These are phyloP conservation scores for Saprolegnia diclina DNA, from an alignment of 352 stramenopile genomes.

Conservation along the genomic window DNA sequence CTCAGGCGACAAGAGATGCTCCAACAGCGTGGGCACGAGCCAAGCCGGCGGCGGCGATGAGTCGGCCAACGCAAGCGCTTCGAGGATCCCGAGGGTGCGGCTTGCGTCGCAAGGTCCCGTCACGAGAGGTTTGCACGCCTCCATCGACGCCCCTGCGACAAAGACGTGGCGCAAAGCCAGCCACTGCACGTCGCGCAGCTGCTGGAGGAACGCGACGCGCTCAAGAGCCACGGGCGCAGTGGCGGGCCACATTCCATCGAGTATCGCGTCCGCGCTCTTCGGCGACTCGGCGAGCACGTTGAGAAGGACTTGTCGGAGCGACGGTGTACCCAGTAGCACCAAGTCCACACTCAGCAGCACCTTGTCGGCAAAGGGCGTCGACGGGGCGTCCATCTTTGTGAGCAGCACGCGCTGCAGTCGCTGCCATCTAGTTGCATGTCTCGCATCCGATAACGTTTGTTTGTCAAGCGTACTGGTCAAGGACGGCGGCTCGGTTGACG, in stretches of 20 bases:
- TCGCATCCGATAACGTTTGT: neutral
- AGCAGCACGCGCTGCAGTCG: neutral
- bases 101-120: neutral
- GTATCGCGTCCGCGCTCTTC: neutral
- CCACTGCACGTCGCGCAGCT: constrained; percentile 1
- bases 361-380: constrained; percentile 14
- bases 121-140: neutral
- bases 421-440: neutral
- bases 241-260: neutral
- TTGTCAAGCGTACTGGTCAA: constrained; percentile 1
- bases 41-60: neutral
- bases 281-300: neutral
- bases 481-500: neutral
- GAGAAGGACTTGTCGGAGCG: neutral
- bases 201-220: neutral
- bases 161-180: neutral
- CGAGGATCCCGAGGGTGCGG: neutral
- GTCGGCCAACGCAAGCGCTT: neutral
- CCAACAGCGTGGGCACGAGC: neutral
- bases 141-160: neutral
- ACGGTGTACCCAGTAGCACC: neutral
- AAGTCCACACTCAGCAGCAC: constrained; percentile 10
- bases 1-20: neutral
- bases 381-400: neutral
- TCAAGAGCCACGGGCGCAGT: neutral